A percentile compares a stretch with the other conserved stretches of the same genome.
These are phyloP conservation scores for Brassica juncea DNA, from an alignment of 345 rosid species.

Conservation along the genomic window DNA sequence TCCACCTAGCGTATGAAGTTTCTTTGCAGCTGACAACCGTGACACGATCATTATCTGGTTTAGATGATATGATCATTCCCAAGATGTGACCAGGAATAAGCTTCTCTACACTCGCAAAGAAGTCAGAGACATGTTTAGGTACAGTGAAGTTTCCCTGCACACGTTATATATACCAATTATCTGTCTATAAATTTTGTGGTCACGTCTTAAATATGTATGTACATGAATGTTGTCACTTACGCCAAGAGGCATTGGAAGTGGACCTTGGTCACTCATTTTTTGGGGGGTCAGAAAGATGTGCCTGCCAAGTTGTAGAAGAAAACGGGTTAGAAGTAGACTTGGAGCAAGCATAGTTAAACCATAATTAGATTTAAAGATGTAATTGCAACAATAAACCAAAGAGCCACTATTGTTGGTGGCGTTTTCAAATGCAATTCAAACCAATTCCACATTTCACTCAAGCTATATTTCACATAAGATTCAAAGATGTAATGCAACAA, in stretches of 20 bases:
- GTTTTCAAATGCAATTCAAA: background rate
- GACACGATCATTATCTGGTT: background rate
- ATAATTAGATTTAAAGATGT: background rate
- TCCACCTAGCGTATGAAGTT: background rate
- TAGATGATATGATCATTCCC: background rate
- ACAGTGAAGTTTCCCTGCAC: background rate
- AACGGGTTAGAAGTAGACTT: background rate
- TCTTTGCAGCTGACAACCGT: background rate
- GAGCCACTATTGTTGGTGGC: background rate
- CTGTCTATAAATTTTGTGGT: background rate
- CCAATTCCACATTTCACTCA: background rate
- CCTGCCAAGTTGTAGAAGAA: background rate
- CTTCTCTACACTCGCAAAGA: background rate
- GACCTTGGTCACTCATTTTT: background rate
- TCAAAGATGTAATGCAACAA: background rate
- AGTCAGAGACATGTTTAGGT: background rate
- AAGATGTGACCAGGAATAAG: background rate
- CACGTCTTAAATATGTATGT: background rate
- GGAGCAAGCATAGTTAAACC: background rate
- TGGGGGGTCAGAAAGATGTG: background rate
- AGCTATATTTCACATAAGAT: background rate
- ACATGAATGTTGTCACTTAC: background rate
- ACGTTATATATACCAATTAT: background rate
- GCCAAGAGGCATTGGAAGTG: background rate
- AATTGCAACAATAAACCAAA: too few relatives aligned